These are phyloP conservation scores for Xerocomus minutiporus DNA, from an alignment of 1,284 basidiomycete species.

Conservation along the genomic window DNA sequence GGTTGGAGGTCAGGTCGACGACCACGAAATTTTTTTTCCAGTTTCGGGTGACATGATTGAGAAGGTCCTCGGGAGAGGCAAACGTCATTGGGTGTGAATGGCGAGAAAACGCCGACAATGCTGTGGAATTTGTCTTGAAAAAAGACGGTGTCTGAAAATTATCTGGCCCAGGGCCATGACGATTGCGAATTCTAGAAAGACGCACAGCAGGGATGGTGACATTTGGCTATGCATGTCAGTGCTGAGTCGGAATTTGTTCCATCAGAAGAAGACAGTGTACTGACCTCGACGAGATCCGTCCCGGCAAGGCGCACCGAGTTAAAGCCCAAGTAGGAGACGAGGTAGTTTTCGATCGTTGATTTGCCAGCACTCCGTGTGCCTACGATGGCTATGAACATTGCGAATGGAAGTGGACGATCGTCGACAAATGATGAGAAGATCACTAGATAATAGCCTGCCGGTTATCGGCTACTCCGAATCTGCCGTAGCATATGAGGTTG, in stretches of 20 bases:
- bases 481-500: not conserved
- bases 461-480: not conserved
- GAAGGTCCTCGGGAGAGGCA: slow-evolving; percentile 49
- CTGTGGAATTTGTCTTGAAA: slow-evolving; percentile 26
- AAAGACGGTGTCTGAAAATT: slow-evolving; percentile 13
- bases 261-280: slow-evolving; percentile 3
- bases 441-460: not conserved
- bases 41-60: slow-evolving; percentile 76
- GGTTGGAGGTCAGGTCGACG: slow-evolving; percentile 57
- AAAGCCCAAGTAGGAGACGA: slow-evolving; percentile 54
- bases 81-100: slow-evolving; percentile 38
- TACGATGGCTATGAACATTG: slow-evolving; percentile 83
- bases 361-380: slow-evolving; percentile 85
- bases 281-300: slow-evolving; percentile 13
- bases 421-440: not conserved
- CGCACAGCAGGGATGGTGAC: not conserved
- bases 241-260: not conserved
- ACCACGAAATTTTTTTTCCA: slow-evolving; percentile 87
- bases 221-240: slow-evolving; percentile 10
- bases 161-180: not conserved
- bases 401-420: not conserved
- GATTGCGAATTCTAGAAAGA: slow-evolving; percentile 2
- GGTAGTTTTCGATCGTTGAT: slow-evolving; percentile 69
- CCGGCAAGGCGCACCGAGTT: slow-evolving; percentile 36
- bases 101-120: slow-evolving; percentile 21